phyloP scores from a whole-genome alignment of 2,329 filamentous ascomycete species.

The Pseudogymnoascus sp. region DNA sequence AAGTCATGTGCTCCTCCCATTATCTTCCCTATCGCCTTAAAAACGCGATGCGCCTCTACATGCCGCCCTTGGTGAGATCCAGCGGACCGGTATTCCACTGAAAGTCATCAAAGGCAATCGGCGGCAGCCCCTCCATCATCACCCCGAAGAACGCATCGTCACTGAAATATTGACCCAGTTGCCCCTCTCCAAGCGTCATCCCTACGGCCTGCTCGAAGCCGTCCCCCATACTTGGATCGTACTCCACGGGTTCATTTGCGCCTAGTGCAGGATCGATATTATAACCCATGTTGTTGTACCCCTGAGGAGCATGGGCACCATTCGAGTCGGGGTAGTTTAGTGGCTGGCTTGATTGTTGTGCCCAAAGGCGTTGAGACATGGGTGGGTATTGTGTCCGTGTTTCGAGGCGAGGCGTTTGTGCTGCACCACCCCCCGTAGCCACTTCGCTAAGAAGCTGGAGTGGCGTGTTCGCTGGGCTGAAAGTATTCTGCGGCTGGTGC shows the following conservation, averaged over 20 bases:
- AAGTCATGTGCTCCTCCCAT: neutral
- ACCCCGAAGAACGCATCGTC: conserved; percentile 25
- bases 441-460: conserved; percentile 35
- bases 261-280: conserved; percentile 25
- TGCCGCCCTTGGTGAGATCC: neutral
- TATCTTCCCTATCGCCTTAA: neutral
- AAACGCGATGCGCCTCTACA: neutral
- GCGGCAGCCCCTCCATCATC: conserved; percentile 17
- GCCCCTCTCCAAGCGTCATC: conserved; percentile 24
- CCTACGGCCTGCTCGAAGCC: conserved; percentile 27
- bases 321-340: neutral
- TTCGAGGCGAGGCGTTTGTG: conserved; percentile 17
- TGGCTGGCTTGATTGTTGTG: conserved; percentile 9
- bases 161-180: conserved; percentile 24
- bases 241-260: conserved; percentile 15
- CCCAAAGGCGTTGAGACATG: conserved; percentile 14
- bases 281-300: neutral
- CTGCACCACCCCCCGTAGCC: conserved; percentile 27
- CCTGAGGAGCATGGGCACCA: conserved; percentile 1
- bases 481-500: conserved; percentile 14
- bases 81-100: neutral
- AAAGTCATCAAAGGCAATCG: neutral
- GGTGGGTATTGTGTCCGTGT: conserved; percentile 14
- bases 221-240: conserved; percentile 25
- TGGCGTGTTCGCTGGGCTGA: conserved; percentile 27